Evolutionary conservation across 2,329 filamentous ascomycete species (phyloP).

Genomic region (Fusarium pseudonygamai): DNA sequence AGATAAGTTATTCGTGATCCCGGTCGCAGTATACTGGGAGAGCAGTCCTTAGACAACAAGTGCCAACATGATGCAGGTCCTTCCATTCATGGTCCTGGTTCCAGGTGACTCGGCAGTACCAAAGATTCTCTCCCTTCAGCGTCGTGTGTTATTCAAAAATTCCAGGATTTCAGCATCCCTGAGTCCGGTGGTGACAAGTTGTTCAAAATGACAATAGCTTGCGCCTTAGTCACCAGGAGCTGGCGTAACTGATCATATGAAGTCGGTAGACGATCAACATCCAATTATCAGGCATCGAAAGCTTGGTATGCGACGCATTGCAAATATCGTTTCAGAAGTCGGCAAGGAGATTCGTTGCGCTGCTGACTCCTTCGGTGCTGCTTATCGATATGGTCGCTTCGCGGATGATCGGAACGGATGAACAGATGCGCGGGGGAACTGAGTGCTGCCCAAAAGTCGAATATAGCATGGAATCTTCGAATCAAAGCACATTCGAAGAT

Average conservation of each 20-base stretch:
- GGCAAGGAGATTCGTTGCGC: background rate
- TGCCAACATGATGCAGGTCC: background rate
- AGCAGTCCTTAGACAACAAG: background rate
- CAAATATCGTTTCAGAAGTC: background rate
- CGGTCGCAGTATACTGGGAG: background rate
- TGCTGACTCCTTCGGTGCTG: background rate
- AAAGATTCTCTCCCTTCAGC: background rate
- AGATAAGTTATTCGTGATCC: background rate
- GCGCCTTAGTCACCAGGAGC: background rate
- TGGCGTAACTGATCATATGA: background rate
- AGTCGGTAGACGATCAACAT: background rate
- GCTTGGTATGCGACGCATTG: background rate
- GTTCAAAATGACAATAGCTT: background rate
- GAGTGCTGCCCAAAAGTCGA: background rate
- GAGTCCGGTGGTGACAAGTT: background rate
- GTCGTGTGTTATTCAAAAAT: background rate
- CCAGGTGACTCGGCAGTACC: background rate
- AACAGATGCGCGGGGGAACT: background rate
- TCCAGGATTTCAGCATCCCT: background rate
- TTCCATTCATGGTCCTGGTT: background rate
- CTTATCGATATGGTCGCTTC: constrained; percentile 13
- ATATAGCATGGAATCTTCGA: background rate
- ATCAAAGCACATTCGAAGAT: background rate
- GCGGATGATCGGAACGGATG: constrained; percentile 2
- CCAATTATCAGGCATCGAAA: background rate